phyloP scores from a whole-genome alignment of 495 filamentous ascomycete genomes.

The Talaromyces adpressus region DNA sequence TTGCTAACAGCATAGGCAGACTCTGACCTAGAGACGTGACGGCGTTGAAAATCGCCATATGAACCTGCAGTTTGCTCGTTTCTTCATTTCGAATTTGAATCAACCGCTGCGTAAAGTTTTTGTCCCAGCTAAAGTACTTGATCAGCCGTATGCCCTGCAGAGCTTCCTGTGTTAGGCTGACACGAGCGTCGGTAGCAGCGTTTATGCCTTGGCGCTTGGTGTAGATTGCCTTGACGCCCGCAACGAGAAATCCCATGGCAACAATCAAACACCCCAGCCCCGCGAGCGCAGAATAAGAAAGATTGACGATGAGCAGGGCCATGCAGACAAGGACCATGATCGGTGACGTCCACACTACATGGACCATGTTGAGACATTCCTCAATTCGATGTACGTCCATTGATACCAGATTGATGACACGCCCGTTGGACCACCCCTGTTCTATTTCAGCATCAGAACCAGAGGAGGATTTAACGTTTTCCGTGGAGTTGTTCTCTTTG shows the following conservation, averaged over 20 bases:
- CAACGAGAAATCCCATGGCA: background rate
- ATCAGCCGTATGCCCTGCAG: background rate
- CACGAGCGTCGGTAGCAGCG: background rate
- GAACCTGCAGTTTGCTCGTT: background rate
- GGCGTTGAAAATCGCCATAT: background rate
- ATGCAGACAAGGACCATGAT: background rate
- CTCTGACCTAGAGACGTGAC: background rate
- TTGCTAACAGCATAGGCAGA: background rate
- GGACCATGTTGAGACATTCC: background rate
- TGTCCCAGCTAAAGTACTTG: background rate
- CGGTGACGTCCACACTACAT: background rate
- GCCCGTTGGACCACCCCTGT: background rate
- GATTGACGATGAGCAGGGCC: background rate
- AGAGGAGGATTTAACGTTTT: background rate
- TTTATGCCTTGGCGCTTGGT: background rate
- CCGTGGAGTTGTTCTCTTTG: slow-evolving; percentile 13
- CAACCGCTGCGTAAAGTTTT: background rate
- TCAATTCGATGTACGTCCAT: background rate
- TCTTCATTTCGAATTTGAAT: background rate
- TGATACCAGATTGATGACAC: background rate
- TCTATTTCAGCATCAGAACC: background rate
- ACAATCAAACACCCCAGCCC: background rate
- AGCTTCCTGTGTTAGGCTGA: background rate
- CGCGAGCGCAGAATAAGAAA: background rate
- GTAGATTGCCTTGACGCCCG: background rate